Evolutionary conservation across 495 filamentous ascomycete species (phyloP), one percentile per base, ranked within the genome.

Genomic region (Parmelia sp.): DNA sequence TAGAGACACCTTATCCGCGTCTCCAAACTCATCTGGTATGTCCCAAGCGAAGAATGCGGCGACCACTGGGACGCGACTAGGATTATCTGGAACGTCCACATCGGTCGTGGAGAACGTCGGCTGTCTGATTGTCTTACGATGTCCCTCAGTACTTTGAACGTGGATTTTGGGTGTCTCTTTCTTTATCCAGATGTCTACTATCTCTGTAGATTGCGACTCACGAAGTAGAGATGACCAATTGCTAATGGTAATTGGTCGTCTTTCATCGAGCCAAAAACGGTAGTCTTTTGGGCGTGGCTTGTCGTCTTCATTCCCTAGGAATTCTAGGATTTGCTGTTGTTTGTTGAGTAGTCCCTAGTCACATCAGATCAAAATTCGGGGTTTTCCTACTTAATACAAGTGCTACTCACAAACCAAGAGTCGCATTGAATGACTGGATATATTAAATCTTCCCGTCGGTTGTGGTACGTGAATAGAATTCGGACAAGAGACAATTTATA

Each of bases 1-100:
- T 5, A 17, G 11, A n/a, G 60, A 36, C 0, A 58, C 15, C 19
- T 47, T 27, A 19, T 63, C 40, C 14, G 60, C 17, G 27, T 66
- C 60, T 21, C 65, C 65, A 14, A 61, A 58, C n/a, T 66, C 65
- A 47, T 66, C 65, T 36, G 49, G 25, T 8, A 63, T 33, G 39
- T 29, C 33, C 60, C 65, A 66, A 8, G n/a, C 60, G 15, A 66
- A 51, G 42, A 66, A 66, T 49, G 65, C 29, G 19, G 33, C 14
- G 25, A 66, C 36, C 5, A 66, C 29, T 3, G 47, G 49, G n/a
- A 57, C 36, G 6, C 6, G 3, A 2, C 33, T 27, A 23, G 45
- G 0, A 0, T 63, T 57, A 8, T 17, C 9, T 9, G 17, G 35
- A 39, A 40, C 44, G 39, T 49, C 59, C 10, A 14, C 21, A 27